These are phyloP conservation scores for Cladosporium sphaerospermum DNA, from an alignment of 2,329 filamentous ascomycete genomes.

Conservation along the genomic window DNA sequence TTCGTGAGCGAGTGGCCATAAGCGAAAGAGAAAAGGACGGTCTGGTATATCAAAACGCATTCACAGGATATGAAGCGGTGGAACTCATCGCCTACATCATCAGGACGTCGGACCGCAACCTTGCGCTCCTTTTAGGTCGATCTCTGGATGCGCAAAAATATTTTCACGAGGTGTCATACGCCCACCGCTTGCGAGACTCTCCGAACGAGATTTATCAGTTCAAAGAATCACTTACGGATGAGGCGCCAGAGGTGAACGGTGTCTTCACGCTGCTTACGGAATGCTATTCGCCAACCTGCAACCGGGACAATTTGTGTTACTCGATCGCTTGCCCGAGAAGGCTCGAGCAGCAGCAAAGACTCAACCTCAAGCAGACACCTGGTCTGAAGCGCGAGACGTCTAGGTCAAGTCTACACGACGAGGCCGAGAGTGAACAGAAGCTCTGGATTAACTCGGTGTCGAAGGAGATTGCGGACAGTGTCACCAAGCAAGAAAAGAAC, in stretches of 20 bases:
- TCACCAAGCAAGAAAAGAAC: conserved; percentile 90
- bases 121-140: conserved; percentile 82
- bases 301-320: conserved; percentile 89
- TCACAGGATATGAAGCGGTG: conserved; percentile 91
- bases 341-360: conserved; percentile 85
- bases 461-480: conserved; percentile 85
- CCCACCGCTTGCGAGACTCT: conserved; percentile 91
- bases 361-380: conserved; percentile 89
- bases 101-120: conserved; percentile 89
- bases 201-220: conserved; percentile 94
- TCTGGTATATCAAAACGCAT: conserved; percentile 92
- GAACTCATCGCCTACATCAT: conserved; percentile 96
- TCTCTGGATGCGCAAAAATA: conserved; percentile 96
- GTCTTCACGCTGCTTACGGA: conserved; percentile 95
- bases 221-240: conserved; percentile 83
- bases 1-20: conserved; percentile 78
- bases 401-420: conserved; percentile 70
- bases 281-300: conserved; percentile 97
- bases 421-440: conserved; percentile 86
- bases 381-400: conserved; percentile 70
- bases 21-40: conserved; percentile 95
- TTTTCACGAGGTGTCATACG: conserved; percentile 98
- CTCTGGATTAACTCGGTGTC: conserved; percentile 98
- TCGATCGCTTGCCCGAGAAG: conserved; percentile 93
- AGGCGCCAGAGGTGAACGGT: conserved; percentile 79